A percentile compares a stretch with the other conserved stretches of the same genome.
phyloP scores from a whole-genome alignment of 2,329 filamentous ascomycete species.

The Lachnellula suecica region DNA sequence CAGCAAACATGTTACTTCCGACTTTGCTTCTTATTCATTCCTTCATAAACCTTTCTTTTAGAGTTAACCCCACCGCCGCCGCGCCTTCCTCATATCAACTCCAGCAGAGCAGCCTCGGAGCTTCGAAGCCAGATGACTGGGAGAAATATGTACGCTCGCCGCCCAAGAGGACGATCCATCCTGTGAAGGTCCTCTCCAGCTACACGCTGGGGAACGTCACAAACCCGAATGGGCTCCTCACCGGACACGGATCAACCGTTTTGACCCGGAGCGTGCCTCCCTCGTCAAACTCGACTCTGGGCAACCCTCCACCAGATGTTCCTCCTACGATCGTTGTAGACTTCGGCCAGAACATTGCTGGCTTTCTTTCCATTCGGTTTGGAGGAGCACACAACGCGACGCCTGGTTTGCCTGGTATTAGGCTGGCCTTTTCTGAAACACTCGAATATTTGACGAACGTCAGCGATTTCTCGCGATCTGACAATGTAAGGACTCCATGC shows the following conservation, averaged over 20 bases:
- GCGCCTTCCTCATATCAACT: not conserved
- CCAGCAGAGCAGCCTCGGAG: conserved; percentile 1
- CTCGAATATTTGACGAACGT: conserved; percentile 42
- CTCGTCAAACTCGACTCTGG: not conserved
- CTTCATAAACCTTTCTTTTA: conserved; percentile 4
- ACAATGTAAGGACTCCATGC: conserved; percentile 38
- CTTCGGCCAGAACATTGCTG: conserved; percentile 48
- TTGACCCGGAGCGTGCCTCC: conserved; percentile 26
- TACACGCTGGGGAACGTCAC: conserved; percentile 39
- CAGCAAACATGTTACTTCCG: conserved; percentile 6
- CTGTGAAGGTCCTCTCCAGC: conserved; percentile 32
- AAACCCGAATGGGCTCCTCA: conserved; percentile 37
- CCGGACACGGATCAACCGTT: conserved; percentile 31
- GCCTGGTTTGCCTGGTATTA: conserved; percentile 41
- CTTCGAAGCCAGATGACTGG: conserved; percentile 29
- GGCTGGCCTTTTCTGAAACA: conserved; percentile 49
- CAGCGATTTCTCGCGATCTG: conserved; percentile 49
- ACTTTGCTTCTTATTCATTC: conserved; percentile 4
- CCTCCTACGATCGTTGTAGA: conserved; percentile 45
- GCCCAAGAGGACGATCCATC: conserved; percentile 31
- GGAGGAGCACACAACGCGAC: conserved; percentile 31
- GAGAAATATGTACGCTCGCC: conserved; percentile 41
- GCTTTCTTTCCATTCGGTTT: conserved; percentile 43
- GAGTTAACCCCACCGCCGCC: not conserved
- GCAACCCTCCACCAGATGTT: conserved; percentile 4